phyloP scores from a whole-genome alignment of 2,329 filamentous ascomycete genomes.

The Beauveria scarabaeidicola region DNA sequence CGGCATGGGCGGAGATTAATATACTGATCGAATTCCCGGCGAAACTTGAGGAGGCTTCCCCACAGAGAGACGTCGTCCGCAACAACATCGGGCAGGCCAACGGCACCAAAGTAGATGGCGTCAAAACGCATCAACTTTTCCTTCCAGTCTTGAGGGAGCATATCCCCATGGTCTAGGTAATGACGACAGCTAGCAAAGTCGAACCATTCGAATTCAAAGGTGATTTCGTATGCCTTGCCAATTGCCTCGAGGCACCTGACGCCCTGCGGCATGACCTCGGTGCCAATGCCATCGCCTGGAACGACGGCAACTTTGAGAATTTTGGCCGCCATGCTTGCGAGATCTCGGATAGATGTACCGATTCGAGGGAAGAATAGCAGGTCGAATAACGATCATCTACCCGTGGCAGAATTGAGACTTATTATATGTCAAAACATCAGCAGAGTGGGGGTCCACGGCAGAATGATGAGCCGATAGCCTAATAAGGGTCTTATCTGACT shows the following conservation, averaged over 20 bases:
- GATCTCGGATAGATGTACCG: background rate
- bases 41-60: conserved; percentile 58
- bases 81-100: conserved; percentile 46
- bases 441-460: background rate
- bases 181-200: conserved; percentile 60
- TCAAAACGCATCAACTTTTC: conserved; percentile 50
- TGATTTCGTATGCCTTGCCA: conserved; percentile 38
- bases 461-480: conserved; percentile 35
- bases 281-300: conserved; percentile 61
- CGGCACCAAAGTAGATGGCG: conserved; percentile 60
- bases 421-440: background rate
- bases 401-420: background rate
- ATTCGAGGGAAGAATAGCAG: background rate
- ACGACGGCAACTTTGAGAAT: conserved; percentile 48
- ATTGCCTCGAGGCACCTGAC: conserved; percentile 50
- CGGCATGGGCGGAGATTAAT: conserved; percentile 59
- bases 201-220: conserved; percentile 52
- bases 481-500: background rate
- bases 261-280: conserved; percentile 57
- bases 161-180: conserved; percentile 32
- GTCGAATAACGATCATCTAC: no score
- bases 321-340: conserved; percentile 28
- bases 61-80: conserved; percentile 61
- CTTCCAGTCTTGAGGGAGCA: conserved; percentile 37
- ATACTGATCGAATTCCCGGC: conserved; percentile 59